These are phyloP conservation scores for Candida pseudofarinosa DNA, from an alignment of 805 yeast species.

Conservation along the genomic window DNA sequence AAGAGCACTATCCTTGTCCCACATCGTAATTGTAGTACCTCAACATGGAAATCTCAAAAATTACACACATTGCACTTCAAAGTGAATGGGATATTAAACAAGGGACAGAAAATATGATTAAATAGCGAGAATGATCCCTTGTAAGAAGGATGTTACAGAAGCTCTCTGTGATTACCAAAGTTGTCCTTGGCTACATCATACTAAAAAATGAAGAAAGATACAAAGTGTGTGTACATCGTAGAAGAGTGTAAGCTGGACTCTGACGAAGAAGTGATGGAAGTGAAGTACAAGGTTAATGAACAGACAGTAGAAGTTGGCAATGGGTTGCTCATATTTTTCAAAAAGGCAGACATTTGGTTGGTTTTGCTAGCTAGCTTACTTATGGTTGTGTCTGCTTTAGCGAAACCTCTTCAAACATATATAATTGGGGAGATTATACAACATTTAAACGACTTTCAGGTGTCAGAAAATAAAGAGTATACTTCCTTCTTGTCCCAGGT, in stretches of 20 bases:
- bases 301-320: background rate
- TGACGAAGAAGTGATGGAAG: constrained; percentile 1
- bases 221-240: background rate
- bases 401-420: constrained; percentile 59
- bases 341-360: constrained; percentile 11
- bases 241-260: constrained; percentile 4
- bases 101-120: background rate
- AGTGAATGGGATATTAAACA: background rate
- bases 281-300: background rate
- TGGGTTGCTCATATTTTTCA: constrained; percentile 14
- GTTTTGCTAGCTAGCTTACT: constrained; percentile 24
- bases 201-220: background rate
- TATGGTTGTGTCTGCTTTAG: constrained; percentile 51
- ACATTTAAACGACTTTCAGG: constrained; percentile 20
- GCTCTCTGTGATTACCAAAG: too few species aligned
- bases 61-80: background rate
- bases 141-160: background rate
- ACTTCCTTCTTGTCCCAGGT: constrained; percentile 21
- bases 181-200: too few species aligned
- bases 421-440: constrained; percentile 63
- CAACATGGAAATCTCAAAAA: constrained; percentile 6
- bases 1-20: too few species aligned
- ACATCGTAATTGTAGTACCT: constrained; percentile 6
- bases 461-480: constrained; percentile 25
- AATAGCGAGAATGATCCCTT: background rate